Evolutionary conservation across 1,284 basidiomycete genomes (phyloP).

Genomic region (Malassezia nana): DNA sequence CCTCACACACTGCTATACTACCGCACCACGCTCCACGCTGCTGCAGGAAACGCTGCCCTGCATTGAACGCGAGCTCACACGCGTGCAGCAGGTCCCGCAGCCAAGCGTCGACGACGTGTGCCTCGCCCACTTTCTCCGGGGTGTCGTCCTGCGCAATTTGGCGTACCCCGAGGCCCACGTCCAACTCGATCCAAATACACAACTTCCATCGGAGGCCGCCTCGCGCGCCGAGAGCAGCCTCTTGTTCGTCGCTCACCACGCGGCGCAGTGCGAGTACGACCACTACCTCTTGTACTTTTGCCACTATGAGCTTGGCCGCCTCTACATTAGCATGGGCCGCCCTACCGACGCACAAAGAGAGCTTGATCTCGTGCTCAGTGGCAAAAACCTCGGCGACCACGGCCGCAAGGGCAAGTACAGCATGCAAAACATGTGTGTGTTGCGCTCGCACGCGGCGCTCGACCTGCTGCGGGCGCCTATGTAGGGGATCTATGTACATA

Average conservation of each 20-base stretch:
- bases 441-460: slow-evolving; percentile 40
- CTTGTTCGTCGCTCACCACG: slow-evolving; percentile 32
- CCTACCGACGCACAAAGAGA: slow-evolving; percentile 27
- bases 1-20: slow-evolving; percentile 45
- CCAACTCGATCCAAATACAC: not conserved
- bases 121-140: slow-evolving; percentile 44
- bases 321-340: slow-evolving; percentile 27
- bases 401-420: slow-evolving; percentile 44
- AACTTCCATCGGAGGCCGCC: slow-evolving; percentile 17
- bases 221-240: slow-evolving; percentile 35
- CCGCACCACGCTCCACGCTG: slow-evolving; percentile 33
- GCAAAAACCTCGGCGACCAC: slow-evolving; percentile 38
- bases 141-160: slow-evolving; percentile 41
- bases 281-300: slow-evolving; percentile 47
- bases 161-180: slow-evolving; percentile 42
- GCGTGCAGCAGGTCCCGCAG: slow-evolving; percentile 23
- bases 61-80: slow-evolving; percentile 30
- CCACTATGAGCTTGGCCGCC: slow-evolving; percentile 44
- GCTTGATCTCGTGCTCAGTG: slow-evolving; percentile 33
- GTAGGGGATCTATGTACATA: not conserved
- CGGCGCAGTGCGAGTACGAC: slow-evolving; percentile 29
- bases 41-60: slow-evolving; percentile 26
- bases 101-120: slow-evolving; percentile 41
- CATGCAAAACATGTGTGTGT: slow-evolving; percentile 46
- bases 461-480: slow-evolving; percentile 8